Evolutionary conservation across 306 rosid species (phyloP), one percentile per base, ranked within the genome.

Genomic region (Dryas drummondii): DNA sequence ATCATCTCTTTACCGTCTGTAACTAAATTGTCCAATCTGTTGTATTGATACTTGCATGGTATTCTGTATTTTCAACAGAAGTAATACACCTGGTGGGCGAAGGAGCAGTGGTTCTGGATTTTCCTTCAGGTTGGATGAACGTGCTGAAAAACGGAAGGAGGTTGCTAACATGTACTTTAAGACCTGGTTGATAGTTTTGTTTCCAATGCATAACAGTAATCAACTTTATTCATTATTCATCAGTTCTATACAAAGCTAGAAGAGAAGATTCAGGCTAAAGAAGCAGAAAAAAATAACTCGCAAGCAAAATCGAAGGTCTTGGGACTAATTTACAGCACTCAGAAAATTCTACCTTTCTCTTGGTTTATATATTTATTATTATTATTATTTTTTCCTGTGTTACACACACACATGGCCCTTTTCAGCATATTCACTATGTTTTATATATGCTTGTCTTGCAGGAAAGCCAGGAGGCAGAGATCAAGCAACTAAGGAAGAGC

Each of bases 91-190:
- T 46, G 71, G 75, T 51, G 82, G 76, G 3, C 76, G 86, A 72
- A 85, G 80, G 82, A 84, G 78, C 88, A 82, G 82, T 32, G 90
- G 82, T 78, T 74, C 84, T 13, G 91, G 91, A 55, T 90, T 92
- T 85, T 84, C 97, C 73, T 94, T 75, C 87, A 83, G 96, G 80
- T 80, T 90, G 96, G 93, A 88, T 70, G 97, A 94, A 81, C 88
- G 99, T 55, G 99, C 97, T 16, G 99, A 93, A 74, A 94, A 94
- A 76, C 81, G 99, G 81, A 94, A 83, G 85, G 97, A 94, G 99
- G 97, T 94, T 49, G 45, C 68, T 81, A 47, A 75, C 57, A 45
- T 11, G 60, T 53, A 75, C 54, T 76, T 44, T 78, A 26, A 3
- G 48, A 48, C 45, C 75, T 42, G 57, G 19, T 80, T 63, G n/a